These are phyloP conservation scores for Coelastrella sp. DNA, from an alignment of 139 green algal genomes.

Conservation along the genomic window DNA sequence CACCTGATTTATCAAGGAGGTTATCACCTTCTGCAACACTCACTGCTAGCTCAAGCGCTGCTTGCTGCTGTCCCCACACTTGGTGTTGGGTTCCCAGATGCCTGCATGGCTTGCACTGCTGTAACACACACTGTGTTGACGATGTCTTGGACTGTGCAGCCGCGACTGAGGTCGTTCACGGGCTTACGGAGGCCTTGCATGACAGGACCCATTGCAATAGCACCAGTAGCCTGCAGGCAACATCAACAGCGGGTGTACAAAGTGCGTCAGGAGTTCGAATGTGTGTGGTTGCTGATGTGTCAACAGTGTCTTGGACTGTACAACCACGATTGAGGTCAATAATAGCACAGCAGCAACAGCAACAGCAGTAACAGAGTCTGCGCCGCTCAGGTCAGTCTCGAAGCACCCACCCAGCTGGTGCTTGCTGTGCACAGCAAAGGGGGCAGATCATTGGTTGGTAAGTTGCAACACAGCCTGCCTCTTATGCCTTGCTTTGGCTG, in stretches of 20 bases:
- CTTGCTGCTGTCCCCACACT: neutral
- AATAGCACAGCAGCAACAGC: too few species aligned
- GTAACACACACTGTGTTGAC: conserved; percentile 92
- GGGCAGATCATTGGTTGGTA: too few species aligned
- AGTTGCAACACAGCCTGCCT: too few species aligned
- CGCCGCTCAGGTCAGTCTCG: too few species aligned
- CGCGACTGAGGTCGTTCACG: conserved; percentile 93
- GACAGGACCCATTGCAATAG: conserved; percentile 90
- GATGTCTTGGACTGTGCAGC: conserved; percentile 94
- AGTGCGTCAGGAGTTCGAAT: too few species aligned
- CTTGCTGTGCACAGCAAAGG: too few species aligned
- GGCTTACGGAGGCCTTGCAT: conserved; percentile 91
- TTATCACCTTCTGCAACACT: neutral
- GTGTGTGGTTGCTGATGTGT: too few species aligned
- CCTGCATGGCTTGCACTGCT: conserved; percentile 1
- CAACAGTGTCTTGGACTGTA: conserved; percentile 80
- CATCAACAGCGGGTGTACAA: neutral
- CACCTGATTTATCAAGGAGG: neutral
- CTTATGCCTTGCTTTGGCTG: too few species aligned
- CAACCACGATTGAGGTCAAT: conserved; percentile 89
- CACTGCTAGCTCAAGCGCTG: neutral
- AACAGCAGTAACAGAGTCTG: too few species aligned
- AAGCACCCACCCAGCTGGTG: too few species aligned
- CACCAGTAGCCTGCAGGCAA: conserved; percentile 76
- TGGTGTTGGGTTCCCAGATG: neutral